phyloP scores from a whole-genome alignment of 1,284 basidiomycete genomes.

The Retiboletus flavoniger region DNA sequence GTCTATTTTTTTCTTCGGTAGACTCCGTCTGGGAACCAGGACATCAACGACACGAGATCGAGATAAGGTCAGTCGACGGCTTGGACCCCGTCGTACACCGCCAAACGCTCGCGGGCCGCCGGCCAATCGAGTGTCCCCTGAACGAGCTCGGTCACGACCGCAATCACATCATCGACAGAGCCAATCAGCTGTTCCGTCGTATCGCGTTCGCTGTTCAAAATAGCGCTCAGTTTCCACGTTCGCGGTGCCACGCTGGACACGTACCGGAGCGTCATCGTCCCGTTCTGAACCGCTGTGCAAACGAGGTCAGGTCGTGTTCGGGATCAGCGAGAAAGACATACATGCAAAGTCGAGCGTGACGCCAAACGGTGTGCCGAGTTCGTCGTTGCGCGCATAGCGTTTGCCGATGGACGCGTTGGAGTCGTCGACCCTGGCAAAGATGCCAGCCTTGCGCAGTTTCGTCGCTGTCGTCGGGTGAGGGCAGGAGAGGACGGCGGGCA shows the following conservation, averaged over 20 bases:
- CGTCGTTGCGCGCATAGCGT: slow-evolving; percentile 97
- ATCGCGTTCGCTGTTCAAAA: slow-evolving; percentile 78
- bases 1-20: not conserved
- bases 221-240: slow-evolving; percentile 1
- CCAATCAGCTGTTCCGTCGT: slow-evolving; percentile 93
- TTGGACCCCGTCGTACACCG: slow-evolving; percentile 89
- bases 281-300: slow-evolving; percentile 71
- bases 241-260: slow-evolving; percentile 21
- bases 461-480: slow-evolving; percentile 53
- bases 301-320: not conserved
- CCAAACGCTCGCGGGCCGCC: slow-evolving; percentile 71
- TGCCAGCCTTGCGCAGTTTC: slow-evolving; percentile 83
- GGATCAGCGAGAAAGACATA: slow-evolving; percentile 40
- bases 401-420: slow-evolving; percentile 94
- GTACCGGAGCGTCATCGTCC: slow-evolving; percentile 86
- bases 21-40: not conserved
- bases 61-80: slow-evolving; percentile 51
- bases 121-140: slow-evolving; percentile 76
- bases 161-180: slow-evolving; percentile 87
- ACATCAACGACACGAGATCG: not conserved
- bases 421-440: slow-evolving; percentile 93
- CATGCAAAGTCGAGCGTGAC: slow-evolving; percentile 97
- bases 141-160: slow-evolving; percentile 75
- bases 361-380: slow-evolving; percentile 96
- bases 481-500: accelerated